Percentiles rank a stretch among this genome's conserved stretches.
These are phyloP conservation scores for Kwoniella europaea DNA, from an alignment of 768 basidiomycete genomes.

Conservation along the genomic window DNA sequence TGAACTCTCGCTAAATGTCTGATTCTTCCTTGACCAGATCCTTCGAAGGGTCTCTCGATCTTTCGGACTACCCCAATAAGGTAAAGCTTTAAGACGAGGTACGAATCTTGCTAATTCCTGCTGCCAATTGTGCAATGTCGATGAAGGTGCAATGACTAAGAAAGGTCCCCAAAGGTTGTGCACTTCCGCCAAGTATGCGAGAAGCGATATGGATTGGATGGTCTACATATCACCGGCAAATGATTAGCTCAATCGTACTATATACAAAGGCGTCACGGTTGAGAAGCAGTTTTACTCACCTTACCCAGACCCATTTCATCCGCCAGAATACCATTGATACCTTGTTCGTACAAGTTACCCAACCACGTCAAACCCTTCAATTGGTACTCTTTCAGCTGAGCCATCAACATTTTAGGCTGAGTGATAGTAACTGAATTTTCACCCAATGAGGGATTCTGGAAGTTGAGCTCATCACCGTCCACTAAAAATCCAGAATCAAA, in stretches of 20 bases:
- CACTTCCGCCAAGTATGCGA: slow-evolving; percentile 93
- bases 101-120: slow-evolving; percentile 97
- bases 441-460: slow-evolving; percentile 95
- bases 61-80: slow-evolving; percentile 98
- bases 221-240: slow-evolving; percentile 61
- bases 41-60: slow-evolving; percentile 92
- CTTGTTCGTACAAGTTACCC: slow-evolving; percentile 95
- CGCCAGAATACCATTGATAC: slow-evolving; percentile 98
- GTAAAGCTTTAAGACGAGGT: slow-evolving; percentile 87
- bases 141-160: slow-evolving; percentile 94
- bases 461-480: slow-evolving; percentile 83
- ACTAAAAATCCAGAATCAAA: slow-evolving; percentile 22
- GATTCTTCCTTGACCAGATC: slow-evolving; percentile 98
- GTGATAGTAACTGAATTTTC: slow-evolving; percentile 80
- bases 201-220: slow-evolving; percentile 93
- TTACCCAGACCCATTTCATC: slow-evolving; percentile 89
- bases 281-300: slow-evolving; percentile 34
- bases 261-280: background rate
- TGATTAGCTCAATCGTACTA: too few species aligned
- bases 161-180: slow-evolving; percentile 99
- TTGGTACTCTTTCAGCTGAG: slow-evolving; percentile 96
- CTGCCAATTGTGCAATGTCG: slow-evolving; percentile 99
- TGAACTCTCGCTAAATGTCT: slow-evolving; percentile 91
- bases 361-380: slow-evolving; percentile 98
- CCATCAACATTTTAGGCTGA: slow-evolving; percentile 95